Evolutionary conservation across 352 stramenopile species (phyloP), one percentile per base, ranked within the genome.

Genomic region (Pythium oligandrum): DNA sequence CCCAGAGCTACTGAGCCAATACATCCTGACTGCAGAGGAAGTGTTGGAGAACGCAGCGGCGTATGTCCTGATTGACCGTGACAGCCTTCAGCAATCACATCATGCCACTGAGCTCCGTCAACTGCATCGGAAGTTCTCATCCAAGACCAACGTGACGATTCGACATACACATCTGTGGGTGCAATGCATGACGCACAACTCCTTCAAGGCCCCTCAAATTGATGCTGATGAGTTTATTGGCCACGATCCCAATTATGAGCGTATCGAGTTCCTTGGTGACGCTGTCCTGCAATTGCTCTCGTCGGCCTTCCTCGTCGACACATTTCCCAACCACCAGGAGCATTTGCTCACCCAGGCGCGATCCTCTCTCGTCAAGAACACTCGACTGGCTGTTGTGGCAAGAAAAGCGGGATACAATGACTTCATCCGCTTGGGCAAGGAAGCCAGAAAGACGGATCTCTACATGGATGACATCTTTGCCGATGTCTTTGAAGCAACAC

Each of bases 281-380:
- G 72, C 85, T 5, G 80, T 95, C 53, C 61, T 95, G 9, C 79
- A 95, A 54, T 48, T 93, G 12, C 62, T 95, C 12, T 88, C 81
- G 30, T 91, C 81, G 0, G 75, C 75, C 35, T 91, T 89, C 40
- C 75, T 95, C 7, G 75, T 92, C 10, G 77, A 92, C 46, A 72
- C 75, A 17, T 86, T 95, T 6, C 84, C 84, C 32, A 76, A 91
- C 55, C 83, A 93, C 40, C 80, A 95, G 38, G 82, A 92, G 42
- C 70, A 90, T 38, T 57, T 95, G 17, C 65, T 95, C 5, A 92
- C 78, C 0, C 80, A 89, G 57, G 80, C 83, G 30, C 75, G 83
- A 10, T 92, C 84, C 39, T 88, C 81, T 30, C 64, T 93, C 4
- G 81, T 93, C n/a, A 95, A 90, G 67, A 95, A 93, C 53, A 86